A percentile compares a stretch with the other conserved stretches of the same genome.
Evolutionary conservation across 225 moss, liverwort and hornwort genomes (phyloP).

Genomic region (Rhytidiadelphus loreus): DNA sequence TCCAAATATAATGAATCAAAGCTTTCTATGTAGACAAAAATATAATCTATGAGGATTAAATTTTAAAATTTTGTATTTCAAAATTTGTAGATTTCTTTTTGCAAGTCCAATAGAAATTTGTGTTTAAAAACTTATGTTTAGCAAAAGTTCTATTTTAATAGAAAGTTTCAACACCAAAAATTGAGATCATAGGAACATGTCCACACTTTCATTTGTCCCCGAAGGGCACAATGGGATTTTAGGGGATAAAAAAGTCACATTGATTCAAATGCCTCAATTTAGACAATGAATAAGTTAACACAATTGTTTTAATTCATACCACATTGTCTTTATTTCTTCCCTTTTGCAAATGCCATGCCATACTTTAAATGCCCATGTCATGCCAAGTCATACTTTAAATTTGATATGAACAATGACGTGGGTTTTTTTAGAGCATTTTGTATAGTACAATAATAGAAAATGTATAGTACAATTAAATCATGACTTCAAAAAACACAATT

Average conservation of each 20-base stretch:
- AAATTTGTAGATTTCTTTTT: too few relatives aligned
- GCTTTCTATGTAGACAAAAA: neutral
- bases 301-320: fast-evolving
- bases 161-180: neutral
- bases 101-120: neutral
- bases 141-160: neutral
- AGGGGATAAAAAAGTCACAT: fast-evolving
- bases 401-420: neutral
- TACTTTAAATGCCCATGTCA: too few relatives aligned
- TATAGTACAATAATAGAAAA: neutral
- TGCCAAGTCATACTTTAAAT: neutral
- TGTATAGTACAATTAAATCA: neutral
- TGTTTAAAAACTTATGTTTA: too few relatives aligned
- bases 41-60: neutral
- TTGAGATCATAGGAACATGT: fast-evolving
- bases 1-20: neutral
- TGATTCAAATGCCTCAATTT: neutral
- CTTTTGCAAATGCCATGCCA: neutral
- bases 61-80: too few relatives aligned
- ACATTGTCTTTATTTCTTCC: fast-evolving
- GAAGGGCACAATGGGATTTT: fast-evolving
- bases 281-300: neutral
- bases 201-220: fast-evolving
- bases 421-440: neutral
- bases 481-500: neutral